These are phyloP conservation scores for Baudoinia panamericana DNA, from an alignment of 495 filamentous ascomycete species.

Conservation along the genomic window DNA sequence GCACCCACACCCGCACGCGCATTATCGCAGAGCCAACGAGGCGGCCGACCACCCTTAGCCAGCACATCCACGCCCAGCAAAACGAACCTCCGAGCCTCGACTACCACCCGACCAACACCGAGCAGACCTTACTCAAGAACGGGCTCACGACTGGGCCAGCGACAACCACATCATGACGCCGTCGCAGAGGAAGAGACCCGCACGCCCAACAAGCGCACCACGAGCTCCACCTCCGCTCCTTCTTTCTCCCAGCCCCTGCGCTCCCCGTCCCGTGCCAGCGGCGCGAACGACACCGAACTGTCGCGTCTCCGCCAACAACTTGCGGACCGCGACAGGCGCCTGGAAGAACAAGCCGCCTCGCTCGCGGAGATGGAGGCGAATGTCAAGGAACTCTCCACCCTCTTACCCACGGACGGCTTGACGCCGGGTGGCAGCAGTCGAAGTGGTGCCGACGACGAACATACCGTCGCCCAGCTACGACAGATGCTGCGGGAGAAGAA, in stretches of 20 bases:
- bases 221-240: constrained; percentile 12
- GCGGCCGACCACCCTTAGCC: constrained; percentile 32
- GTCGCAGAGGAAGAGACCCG: constrained; percentile 28
- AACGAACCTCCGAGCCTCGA: constrained; percentile 29
- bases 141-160: constrained; percentile 28
- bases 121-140: constrained; percentile 32
- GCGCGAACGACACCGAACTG: constrained; percentile 46
- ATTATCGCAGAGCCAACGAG: constrained; percentile 31
- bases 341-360: constrained; percentile 71
- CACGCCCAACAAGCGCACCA: constrained; percentile 36
- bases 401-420: constrained; percentile 33
- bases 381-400: constrained; percentile 57
- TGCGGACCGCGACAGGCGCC: constrained; percentile 70
- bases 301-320: constrained; percentile 54
- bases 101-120: constrained; percentile 17
- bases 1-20: constrained; percentile 39
- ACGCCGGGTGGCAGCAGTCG: constrained; percentile 27
- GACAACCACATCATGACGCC: constrained; percentile 13
- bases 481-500: constrained; percentile 83
- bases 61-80: constrained; percentile 50
- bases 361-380: constrained; percentile 76
- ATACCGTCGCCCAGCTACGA: constrained; percentile 64
- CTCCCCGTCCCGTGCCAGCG: constrained; percentile 15
- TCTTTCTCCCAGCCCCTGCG: constrained; percentile 20
- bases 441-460: constrained; percentile 55